Base-by-base conservation (phyloP, 1,284 basidiomycete species). In the Ceratobasidium sp. region DNA sequence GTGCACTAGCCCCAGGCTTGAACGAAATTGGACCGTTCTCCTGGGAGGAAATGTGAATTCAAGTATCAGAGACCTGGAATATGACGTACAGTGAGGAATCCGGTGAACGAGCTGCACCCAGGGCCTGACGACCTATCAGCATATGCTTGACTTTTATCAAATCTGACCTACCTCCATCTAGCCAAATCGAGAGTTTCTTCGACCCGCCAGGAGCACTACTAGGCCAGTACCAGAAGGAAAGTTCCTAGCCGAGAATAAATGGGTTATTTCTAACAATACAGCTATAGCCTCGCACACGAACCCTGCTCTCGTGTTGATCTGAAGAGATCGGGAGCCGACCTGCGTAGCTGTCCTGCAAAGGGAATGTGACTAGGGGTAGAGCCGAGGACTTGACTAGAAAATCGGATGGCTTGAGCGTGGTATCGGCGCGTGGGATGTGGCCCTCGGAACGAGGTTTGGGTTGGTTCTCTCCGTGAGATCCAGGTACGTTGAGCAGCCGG, bases 11-110 rank as follows among this genome's bases (percentile, higher is more conserved):
- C 9, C 83, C 83, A 4, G 80, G 79, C 22, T 81, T 78, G 82
- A 83, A 82, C 9, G 77, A 65, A 64, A 82, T 80, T 6, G 80
- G 79, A 0, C 85, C 85, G 76, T 83, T 83, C 80, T 86, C 85
- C 77, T 84, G 81, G 25, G 82, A 32, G 1, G 6, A 13, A 37
- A 40, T 3, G 9, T 29, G 13, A 43, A 9, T 43, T n/a, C n/a
- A 2, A 51, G n/a, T 7, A 62, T 19, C 19, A 11, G 19, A 4
- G 15, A 17, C 0, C 11, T 2, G 7, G 6, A 6, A 11, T 22
- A 22, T 8, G 29, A 52, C 8, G 34, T 25, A 67, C 65, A 7
- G 65, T 67, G 29, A 67, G 29, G 51, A 67, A 67, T 54, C 65
- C 65, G 0, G 40, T 37, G 11, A 67, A 67, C 49, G 65, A 67